phyloP scores from a whole-genome alignment of 2,329 filamentous ascomycete species.

The Alternaria sp. region DNA sequence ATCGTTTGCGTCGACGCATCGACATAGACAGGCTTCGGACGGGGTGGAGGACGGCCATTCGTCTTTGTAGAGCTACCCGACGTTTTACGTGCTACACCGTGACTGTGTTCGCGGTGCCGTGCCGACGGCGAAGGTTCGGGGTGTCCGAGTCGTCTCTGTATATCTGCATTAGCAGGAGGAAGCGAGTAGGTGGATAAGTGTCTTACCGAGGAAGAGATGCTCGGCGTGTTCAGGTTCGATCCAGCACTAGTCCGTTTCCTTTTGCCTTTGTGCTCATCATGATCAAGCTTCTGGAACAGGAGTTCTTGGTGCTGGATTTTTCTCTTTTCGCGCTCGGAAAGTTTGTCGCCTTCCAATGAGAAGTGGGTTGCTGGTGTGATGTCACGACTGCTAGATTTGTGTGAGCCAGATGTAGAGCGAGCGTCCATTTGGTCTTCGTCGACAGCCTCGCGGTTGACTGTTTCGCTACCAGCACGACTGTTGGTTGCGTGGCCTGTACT shows the following conservation, averaged over 20 bases:
- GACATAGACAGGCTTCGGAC: constrained; percentile 42
- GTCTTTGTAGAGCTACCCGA: constrained; percentile 51
- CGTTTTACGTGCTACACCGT: constrained; percentile 44
- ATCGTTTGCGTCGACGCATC: constrained; percentile 46
- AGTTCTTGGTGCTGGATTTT: constrained; percentile 69
- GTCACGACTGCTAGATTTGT: constrained; percentile 65
- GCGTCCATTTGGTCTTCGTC: constrained; percentile 64
- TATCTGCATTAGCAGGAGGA: constrained; percentile 25
- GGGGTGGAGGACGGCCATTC: constrained; percentile 34
- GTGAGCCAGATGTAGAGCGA: constrained; percentile 63
- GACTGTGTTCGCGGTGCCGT: constrained; percentile 43
- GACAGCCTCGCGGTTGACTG: constrained; percentile 54
- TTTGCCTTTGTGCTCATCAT: constrained; percentile 60
- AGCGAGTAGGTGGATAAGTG: constrained; percentile 14
- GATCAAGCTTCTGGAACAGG: constrained; percentile 66
- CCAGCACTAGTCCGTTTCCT: constrained; percentile 64
- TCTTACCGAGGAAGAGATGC: constrained; percentile 52
- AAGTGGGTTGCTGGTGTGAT: constrained; percentile 64
- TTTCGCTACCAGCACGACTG: constrained; percentile 67
- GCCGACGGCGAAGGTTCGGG: constrained; percentile 45
- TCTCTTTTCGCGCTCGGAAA: constrained; percentile 67
- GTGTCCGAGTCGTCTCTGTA: constrained; percentile 47
- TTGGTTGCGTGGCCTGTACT: constrained; percentile 60
- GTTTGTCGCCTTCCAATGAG: constrained; percentile 56
- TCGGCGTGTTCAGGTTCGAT: constrained; percentile 59